Evolutionary conservation across 2,329 filamentous ascomycete species (phyloP).

Genomic region (Penicillium crustosum): DNA sequence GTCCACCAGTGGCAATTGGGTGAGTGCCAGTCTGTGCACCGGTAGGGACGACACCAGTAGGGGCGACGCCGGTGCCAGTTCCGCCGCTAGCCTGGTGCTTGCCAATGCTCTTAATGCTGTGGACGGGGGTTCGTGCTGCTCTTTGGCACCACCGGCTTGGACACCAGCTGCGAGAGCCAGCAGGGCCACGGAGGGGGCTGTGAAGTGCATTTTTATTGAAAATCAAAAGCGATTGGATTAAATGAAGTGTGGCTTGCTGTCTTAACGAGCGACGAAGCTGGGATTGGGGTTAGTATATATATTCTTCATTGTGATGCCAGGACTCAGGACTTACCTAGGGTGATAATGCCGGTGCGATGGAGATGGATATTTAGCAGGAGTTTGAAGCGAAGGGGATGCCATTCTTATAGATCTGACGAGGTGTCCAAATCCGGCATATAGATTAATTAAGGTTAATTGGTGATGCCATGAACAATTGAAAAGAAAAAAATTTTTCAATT

Average conservation of each 20-base stretch:
- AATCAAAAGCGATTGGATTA: slow-evolving; percentile 20
- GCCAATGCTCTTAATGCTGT: slow-evolving; percentile 8
- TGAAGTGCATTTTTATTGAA: slow-evolving; percentile 32
- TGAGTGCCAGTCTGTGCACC: slow-evolving; percentile 18
- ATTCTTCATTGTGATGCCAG: neutral
- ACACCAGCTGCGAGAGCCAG: slow-evolving; percentile 21
- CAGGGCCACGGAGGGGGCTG: slow-evolving; percentile 22
- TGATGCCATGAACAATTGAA: slow-evolving; percentile 18
- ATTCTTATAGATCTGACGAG: slow-evolving; percentile 22
- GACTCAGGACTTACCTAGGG: slow-evolving; percentile 9
- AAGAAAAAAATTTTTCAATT: slow-evolving; percentile 6
- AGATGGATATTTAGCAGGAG: neutral
- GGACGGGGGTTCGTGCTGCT: slow-evolving; percentile 18
- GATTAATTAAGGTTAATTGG: slow-evolving; percentile 7
- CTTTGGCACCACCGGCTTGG: slow-evolving; percentile 9
- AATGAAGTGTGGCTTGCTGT: slow-evolving; percentile 15
- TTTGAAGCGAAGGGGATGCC: neutral
- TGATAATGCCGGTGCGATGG: slow-evolving; percentile 9
- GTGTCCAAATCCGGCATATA: slow-evolving; percentile 22
- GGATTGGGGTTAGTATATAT: slow-evolving; percentile 6
- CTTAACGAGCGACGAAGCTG: slow-evolving; percentile 26
- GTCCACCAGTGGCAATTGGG: slow-evolving; percentile 14
- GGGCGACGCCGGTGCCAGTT: neutral
- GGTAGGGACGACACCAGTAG: neutral
- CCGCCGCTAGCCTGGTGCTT: neutral